Base-by-base conservation (phyloP, 2,329 filamentous ascomycete species). In the Trichoderma semiorbis region DNA sequence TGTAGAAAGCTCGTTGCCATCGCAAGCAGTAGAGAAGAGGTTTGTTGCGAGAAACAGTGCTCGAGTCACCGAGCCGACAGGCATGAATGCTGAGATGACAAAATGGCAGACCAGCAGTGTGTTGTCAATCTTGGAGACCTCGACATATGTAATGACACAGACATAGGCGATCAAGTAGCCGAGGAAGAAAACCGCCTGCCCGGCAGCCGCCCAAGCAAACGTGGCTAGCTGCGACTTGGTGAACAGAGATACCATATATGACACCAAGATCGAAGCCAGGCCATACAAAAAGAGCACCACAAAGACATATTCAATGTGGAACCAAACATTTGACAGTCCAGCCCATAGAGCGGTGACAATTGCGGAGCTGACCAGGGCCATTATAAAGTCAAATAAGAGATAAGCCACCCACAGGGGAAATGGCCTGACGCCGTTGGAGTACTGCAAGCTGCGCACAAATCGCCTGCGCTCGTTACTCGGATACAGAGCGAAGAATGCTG, bases 401-500 rank as follows among this genome's bases (percentile, higher is more conserved):
- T 98, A 97, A 1, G 95, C 93, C 6, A 93, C 81, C 95, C 95
- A 98, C 2, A 98, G 84, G 0, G 94, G 93, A 10, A 93, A 84
- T 0, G 93, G 91, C 14, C 93, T 87, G 32, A 97, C 94, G 61
- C 95, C 95, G 78, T 97, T 98, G 69, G 93, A 97, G 81, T 97
- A 98, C 80, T 98, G 92, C 34, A 98, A 84, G 18, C 92, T 92
- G 66, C 95, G 89, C 28, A 98, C 93, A 74, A 94, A 92, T 64
- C 90, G 85, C 12, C 94, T 84, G 30, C 94, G 88, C 80, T 98
- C 95, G 32, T 92, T 85, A n/a, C 93, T 97, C 0, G 94, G 93
- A 78, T 98, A 98, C 5, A 98, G 84, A 0, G 93, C 89, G 76
- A 97, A 97, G 84, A 98, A 95, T 16, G 92, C 93, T 1, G 95